Conservation (phyloP, 1,139 yeast genomes). For the Saccharomyces hybrid region DNA sequence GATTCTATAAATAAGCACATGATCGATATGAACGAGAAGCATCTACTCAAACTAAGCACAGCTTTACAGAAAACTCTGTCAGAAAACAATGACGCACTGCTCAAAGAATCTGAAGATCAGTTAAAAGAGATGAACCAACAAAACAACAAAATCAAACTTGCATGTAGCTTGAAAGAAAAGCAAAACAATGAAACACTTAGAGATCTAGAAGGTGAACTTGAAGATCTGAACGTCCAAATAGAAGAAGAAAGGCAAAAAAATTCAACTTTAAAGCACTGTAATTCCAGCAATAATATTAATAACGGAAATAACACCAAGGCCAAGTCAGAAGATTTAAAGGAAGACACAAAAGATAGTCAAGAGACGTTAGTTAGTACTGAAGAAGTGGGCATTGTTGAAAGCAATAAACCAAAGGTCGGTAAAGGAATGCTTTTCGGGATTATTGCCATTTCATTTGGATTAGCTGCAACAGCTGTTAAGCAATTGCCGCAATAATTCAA, state of each 20-base stretch:
- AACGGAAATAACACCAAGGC: slow-evolving; percentile 1
- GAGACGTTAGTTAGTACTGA: slow-evolving; percentile 2
- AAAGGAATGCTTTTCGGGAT: slow-evolving; percentile 10
- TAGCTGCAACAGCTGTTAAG: slow-evolving; percentile 17
- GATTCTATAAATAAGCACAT: slow-evolving; percentile 19
- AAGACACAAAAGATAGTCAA: slow-evolving; percentile 4
- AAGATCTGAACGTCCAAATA: slow-evolving; percentile 26
- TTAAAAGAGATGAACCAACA: slow-evolving; percentile 24
- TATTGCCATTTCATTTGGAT: slow-evolving; percentile 17
- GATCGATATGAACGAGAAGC: slow-evolving; percentile 21
- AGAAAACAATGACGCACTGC: slow-evolving; percentile 21
- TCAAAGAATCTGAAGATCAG: slow-evolving; percentile 20
- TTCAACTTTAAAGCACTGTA: slow-evolving; percentile 14
- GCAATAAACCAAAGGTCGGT: slow-evolving; percentile 7
- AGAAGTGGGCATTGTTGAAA: slow-evolving; percentile 3
- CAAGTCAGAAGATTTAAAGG: slow-evolving; percentile 2
- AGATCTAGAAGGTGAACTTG: slow-evolving; percentile 22
- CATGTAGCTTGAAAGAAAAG: slow-evolving; percentile 10
- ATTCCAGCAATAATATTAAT: slow-evolving; percentile 4
- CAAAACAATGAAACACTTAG: slow-evolving; percentile 18
- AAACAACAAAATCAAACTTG: slow-evolving; percentile 14
- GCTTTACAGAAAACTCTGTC: slow-evolving; percentile 16
- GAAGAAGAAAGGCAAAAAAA: slow-evolving; percentile 29
- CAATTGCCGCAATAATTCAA: slow-evolving; percentile 2
- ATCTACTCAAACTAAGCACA: slow-evolving; percentile 17